Evolutionary conservation across 495 filamentous ascomycete genomes (phyloP), one percentile per base, ranked within the genome.

Genomic region (Penicillium goetzii): DNA sequence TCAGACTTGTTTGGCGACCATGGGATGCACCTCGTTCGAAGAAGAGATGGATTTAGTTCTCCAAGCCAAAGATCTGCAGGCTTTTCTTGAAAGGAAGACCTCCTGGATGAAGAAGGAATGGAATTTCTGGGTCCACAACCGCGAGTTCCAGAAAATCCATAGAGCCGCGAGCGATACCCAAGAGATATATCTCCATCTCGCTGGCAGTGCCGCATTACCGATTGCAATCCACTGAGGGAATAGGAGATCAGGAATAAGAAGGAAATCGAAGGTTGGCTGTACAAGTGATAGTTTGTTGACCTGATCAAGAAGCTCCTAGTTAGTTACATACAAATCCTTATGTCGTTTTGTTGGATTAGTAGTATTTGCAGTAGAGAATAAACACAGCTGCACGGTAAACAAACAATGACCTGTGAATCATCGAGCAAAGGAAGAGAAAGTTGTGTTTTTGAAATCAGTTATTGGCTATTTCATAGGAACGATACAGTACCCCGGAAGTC

Each of bases 111-210:
- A 52, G 28, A 32, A 52, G 17, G 49, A 52, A 52, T 26, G 4
- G 49, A 52, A 52, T 4, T 32, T 52, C 17, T 52, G 12, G 28
- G 11, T 52, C 12, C 25, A 32, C 3, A 52, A 52, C 25, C 28
- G 49, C 25, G 28, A 52, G 49, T 52, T 32, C 23, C 49, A 52
- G 12, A 4, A 52, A 52, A 52, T 52, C 25, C 25, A 52, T 15
- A 52, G 25, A n/a, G 49, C 17, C 10, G 49, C 17, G 25, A 52
- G 49, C 3, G 25, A 52, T 52, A 30, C 11, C 6, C 25, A 52
- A 17, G 23, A 30, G 0, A 52, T 52, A 52, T 52, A 5, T 30
- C 23, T 52, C 17, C 25, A 52, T 30, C 49, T 52, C 49, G 11
- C 28, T 52, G 4, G 28, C 11, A 30, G 49, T 52, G 25, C 49